Evolutionary conservation across 495 filamentous ascomycete genomes (phyloP), one percentile per base, ranked within the genome.

Genomic region (Podospora didyma): DNA sequence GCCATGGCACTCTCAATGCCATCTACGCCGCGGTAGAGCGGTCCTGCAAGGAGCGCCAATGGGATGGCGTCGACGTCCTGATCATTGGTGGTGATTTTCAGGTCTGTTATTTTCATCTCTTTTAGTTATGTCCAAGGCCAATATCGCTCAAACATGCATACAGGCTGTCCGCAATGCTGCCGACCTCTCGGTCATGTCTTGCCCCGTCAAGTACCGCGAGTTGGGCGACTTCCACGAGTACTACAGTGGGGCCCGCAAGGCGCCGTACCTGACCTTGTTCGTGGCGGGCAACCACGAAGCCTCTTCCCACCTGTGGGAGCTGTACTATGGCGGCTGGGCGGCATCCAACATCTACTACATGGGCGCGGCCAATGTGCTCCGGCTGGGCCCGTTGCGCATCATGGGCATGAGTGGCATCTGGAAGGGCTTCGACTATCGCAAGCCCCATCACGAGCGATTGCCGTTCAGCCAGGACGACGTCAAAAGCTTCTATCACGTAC

Each of bases 241-340:
- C 73, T 98, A 98, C 72, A 88, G 82, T 53, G 93, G 94, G 14
- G 62, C 73, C 12, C 81, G 83, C 16, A 80, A 64, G 42, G 94
- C 95, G 0, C 94, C 95, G 0, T 95, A 89, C 61, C 75, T 94
- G 23, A 98, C 95, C 17, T 74, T 97, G 53, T 97, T 97, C 69
- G 82, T 96, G 49, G 92, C 86, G 37, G 94, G 94, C 7, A 98
- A 98, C 66, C 94, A 98, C 60, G 94, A 98, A 70, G 91, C 94
- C 0, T 85, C 88, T 57, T 90, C 87, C 31, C 80, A 97, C 66
- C 69, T 96, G 0, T 91, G 82, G 74, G 94, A 98, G 66, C 81
- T 98, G 2, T 95, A 89, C 74, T 96, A 97, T 68, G 94, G 94
- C 41, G 94, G 94, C 37, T 98, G 94, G 94, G 94, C 90, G 2